phyloP scores from a whole-genome alignment of 164 flowering plant genomes.

The Dillenia suffruticosa region DNA sequence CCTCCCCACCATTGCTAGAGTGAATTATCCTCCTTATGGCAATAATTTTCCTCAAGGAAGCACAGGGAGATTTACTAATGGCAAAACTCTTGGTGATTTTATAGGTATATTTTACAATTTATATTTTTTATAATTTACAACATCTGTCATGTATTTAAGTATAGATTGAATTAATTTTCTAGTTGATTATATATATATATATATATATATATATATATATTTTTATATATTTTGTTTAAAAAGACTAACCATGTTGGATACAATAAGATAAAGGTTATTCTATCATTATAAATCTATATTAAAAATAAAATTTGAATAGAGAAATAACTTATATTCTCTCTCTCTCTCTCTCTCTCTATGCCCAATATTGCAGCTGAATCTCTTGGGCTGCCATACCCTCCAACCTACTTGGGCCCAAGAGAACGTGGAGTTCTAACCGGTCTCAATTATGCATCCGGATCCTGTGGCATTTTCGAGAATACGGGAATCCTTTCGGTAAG shows the following conservation, averaged over 20 bases:
- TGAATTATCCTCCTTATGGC: conserved; percentile 47
- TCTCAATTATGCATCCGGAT: conserved; percentile 48
- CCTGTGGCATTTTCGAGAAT: conserved; percentile 46
- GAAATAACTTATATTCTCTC: too few relatives aligned
- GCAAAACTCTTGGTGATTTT: conserved; percentile 37
- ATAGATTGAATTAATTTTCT: too few relatives aligned
- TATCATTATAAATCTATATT: too few relatives aligned
- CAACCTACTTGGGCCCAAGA: conserved; percentile 23
- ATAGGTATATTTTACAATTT: too few relatives aligned
- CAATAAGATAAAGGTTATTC: too few relatives aligned
- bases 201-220: background rate
- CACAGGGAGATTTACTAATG: conserved; percentile 60
- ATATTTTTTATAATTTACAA: too few relatives aligned
- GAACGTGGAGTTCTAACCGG: conserved; percentile 16
- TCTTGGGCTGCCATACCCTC: conserved; percentile 46
- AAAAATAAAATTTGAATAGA: too few relatives aligned
- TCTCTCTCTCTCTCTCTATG: too few relatives aligned
- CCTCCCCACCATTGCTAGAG: conserved; percentile 35
- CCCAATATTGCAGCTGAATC: conserved; percentile 32
- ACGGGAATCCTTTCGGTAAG: conserved; percentile 39
- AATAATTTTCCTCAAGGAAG: conserved; percentile 26
- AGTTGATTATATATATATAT: too few relatives aligned
- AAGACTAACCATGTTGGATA: too few relatives aligned
- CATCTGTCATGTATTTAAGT: too few relatives aligned
- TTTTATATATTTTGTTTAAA: background rate